Base-by-base conservation (phyloP, 2,329 filamentous ascomycete genomes). In the Cytospora paraplurivora region DNA sequence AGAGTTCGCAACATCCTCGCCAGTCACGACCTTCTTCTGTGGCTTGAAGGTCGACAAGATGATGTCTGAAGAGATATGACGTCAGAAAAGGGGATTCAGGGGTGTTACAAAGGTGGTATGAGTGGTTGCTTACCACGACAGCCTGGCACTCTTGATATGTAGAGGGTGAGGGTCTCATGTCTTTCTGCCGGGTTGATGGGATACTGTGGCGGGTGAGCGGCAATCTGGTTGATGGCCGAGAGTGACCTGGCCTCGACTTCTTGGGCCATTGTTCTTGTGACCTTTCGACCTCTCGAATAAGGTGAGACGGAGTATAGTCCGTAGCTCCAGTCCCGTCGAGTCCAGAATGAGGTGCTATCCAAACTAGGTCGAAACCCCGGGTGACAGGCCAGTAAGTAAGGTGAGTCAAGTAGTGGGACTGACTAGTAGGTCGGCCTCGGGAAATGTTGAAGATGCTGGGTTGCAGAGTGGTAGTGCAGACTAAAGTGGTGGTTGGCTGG, bases 41-140 rank as follows among this genome's bases (percentile, higher is more conserved):
- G 95, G 95, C 73, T 96, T 97, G 67, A 95, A 84, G 0, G 95
- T 91, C 1, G 94, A 96, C 53, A 99, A 86, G 70, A 97, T 96
- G 63, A 97, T 85, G 82, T 97, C 94, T 95, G 70, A 12, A 19
- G 33, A 27, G 4, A 27, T 4, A 6, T 50, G 49, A 38, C 27
- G 67, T 70, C 59, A 71, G 67, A 51, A 11, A 27, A 21, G 27
- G 17, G 62, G 34, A 49, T 15, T 37, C 56, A 44, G 35, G 54
- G 56, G 38, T 47, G 15, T 41, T 49, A 56, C 54, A 21, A 62
- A 63, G 65, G 66, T 62, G 64, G 56, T 60, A 61, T 68, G 66
- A 68, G 65, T 68, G 62, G 55, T 52, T 32, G 74, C 78, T 68
- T 80, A 93, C 92, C 92, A 88, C 88, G 87, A 67, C 91, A 96